phyloP scores from a whole-genome alignment of 805 yeast genomes.

The Candida vaughaniae region DNA sequence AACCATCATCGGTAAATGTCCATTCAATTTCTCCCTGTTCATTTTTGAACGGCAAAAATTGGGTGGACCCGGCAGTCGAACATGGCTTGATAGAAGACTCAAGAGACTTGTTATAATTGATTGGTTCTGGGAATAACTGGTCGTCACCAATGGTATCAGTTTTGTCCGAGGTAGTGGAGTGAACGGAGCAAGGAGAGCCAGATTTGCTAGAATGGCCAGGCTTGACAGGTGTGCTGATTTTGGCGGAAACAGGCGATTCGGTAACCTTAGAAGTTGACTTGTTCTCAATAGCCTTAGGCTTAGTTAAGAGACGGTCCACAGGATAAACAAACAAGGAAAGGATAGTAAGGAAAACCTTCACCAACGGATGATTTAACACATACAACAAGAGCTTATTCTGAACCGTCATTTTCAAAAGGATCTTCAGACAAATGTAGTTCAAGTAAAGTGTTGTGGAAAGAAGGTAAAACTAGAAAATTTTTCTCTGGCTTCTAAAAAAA shows the following conservation, averaged over 20 bases:
- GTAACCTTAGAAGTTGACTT: neutral
- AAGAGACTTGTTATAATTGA: conserved; percentile 1
- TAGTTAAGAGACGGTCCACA: conserved; percentile 2
- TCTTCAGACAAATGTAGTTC: too few relatives aligned
- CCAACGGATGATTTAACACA: conserved; percentile 10
- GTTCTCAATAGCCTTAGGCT: too few relatives aligned
- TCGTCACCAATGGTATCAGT: neutral
- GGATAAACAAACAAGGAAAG: conserved; percentile 6
- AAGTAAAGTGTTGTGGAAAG: too few relatives aligned
- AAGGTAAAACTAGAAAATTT: neutral
- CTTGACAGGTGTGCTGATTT: neutral
- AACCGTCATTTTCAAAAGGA: too few relatives aligned
- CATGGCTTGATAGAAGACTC: conserved; percentile 31
- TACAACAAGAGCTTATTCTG: conserved; percentile 3
- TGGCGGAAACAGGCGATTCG: too few relatives aligned
- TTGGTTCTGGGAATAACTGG: conserved; percentile 6
- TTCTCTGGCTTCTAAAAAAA: neutral
- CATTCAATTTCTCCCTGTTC: conserved; percentile 57
- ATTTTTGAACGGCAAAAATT: conserved; percentile 52
- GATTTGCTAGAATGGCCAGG: neutral
- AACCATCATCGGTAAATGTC: conserved; percentile 47
- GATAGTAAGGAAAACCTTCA: conserved; percentile 9
- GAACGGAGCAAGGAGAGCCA: too few relatives aligned
- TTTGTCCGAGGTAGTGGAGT: too few relatives aligned
- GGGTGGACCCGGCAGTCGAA: conserved; percentile 49